Percentiles rank a stretch among this genome's conserved stretches.
Evolutionary conservation across 192 early-diverging fungal genomes (phyloP).

Genomic region (Backusella tuberculispora): DNA sequence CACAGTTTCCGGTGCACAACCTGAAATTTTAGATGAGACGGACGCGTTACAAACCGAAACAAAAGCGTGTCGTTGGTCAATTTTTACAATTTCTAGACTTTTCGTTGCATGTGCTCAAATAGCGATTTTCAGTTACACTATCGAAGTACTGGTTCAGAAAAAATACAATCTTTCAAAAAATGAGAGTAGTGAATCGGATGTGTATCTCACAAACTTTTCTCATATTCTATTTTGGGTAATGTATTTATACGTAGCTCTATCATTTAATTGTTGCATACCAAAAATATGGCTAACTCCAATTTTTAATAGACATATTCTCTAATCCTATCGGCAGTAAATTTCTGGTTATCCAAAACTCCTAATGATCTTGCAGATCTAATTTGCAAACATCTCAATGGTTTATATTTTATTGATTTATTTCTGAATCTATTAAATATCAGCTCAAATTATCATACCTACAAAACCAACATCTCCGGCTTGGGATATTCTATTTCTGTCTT

Average conservation of each 20-base stretch:
- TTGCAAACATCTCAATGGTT: slow-evolving; percentile 29
- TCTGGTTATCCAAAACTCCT: not conserved
- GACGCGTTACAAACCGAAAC: not conserved
- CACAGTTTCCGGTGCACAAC: not conserved
- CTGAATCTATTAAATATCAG: slow-evolving; percentile 27
- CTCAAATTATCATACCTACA: slow-evolving; percentile 27
- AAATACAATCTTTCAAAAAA: slow-evolving; percentile 19
- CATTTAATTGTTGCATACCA: not conserved
- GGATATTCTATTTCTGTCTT: slow-evolving; percentile 30
- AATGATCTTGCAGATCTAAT: slow-evolving; percentile 14
- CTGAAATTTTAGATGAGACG: slow-evolving; percentile 3
- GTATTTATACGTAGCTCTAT: too few species aligned
- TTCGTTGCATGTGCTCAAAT: slow-evolving; percentile 16
- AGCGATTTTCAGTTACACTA: not conserved
- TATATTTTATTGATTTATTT: slow-evolving; percentile 30
- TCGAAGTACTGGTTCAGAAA: slow-evolving; percentile 10
- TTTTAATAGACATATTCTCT: slow-evolving; percentile 19
- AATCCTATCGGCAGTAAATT: slow-evolving; percentile 38
- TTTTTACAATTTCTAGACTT: slow-evolving; percentile 21
- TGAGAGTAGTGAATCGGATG: slow-evolving; percentile 10
- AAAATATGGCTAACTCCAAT: not conserved
- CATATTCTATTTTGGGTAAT: slow-evolving; percentile 27
- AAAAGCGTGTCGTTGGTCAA: slow-evolving; percentile 20
- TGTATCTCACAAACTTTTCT: not conserved
- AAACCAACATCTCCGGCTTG: not conserved